Evolutionary conservation across 345 rosid genomes (phyloP), one percentile per base, ranked within the genome.

Genomic region (Arabidopsis suecica): DNA sequence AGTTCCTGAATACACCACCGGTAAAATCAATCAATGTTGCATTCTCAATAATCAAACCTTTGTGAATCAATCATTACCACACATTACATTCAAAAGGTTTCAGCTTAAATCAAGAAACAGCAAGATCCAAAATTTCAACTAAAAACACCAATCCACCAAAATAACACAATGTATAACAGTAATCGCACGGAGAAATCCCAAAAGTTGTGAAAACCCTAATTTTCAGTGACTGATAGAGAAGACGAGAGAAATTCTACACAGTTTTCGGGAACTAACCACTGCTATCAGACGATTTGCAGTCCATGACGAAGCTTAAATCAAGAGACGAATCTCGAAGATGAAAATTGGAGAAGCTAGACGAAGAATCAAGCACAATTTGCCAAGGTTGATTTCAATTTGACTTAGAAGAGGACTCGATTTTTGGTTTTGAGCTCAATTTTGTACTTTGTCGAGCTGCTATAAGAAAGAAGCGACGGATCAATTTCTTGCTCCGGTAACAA

Each of bases 221-320:
- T 58, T 58, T 54, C 53, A 56, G 47, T 47, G 33, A 61, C 38
- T 33, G 45, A 47, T 14, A 32, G 23, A 47, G 54, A 65, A 42
- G 55, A 42, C 7, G 59, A 57, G 25, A 79, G 23, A 45, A 37
- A 66, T 2, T 45, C 22, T 10, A 66, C 16, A 53, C 23, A 51
- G 9, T 10, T 12, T 50, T 20, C 14, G 45, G 66, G 67, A 81
- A 88, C 93, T 84, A 58, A 88, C 96, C 93, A 65, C 93, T 89
- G 85, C 91, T 89, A 75, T 88, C 96, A 48, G 72, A 86, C 7
- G 96, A 80, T 61, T 88, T 88, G 86, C 82, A 88, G 65, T 89
- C 89, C 93, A 89, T 89, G 58, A 82, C 83, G 78, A 47, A 64
- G 61, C 61, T 77, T 50, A 22, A 30, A 34, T 12, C 25, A 22